Base-by-base conservation (phyloP, 2,329 filamentous ascomycete genomes). In the Stemphylium lycopersici region DNA sequence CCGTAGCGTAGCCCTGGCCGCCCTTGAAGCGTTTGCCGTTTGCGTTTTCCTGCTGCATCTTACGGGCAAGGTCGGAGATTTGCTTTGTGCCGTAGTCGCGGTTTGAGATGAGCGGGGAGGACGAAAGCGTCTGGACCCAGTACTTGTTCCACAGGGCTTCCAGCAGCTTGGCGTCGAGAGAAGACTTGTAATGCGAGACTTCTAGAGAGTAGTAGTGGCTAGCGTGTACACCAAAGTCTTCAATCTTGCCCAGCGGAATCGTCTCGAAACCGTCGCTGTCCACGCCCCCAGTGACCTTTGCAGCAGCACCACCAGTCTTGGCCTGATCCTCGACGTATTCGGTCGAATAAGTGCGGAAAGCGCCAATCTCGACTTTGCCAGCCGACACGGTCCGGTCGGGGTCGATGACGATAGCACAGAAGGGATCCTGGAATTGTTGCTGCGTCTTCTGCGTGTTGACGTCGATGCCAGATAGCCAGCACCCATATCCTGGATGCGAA, bases 91-190 rank as follows among this genome's bases (percentile, higher is more conserved):
- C 89, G 72, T 93, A 99, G 66, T 97, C 93, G 59, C 93, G 90
- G 71, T 96, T 98, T 51, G 91, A 92, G 67, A 96, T 88, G 4
- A 97, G 83, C 18, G 93, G 93, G 65, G 87, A 95, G 67, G 96
- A 91, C 29, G 91, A 96, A 16, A 99, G 84, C 5, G 95, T 99
- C 70, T 96, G 90, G 31, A 97, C 93, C 95, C 92, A 96, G 81
- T 99, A 99, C 77, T 98, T 98, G 80, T 97, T 96, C 95, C 95
- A 98, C 26, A 99, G 81, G 46, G 91, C 84, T 69, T 96, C 91
- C 4, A 99, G 82, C 20, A 99, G 83, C 66, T 92, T 89, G 2
- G 87, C 84, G 77, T 99, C 95, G 24, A 99, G 87, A 0, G 90
- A 89, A 60, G 90, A 95, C 79, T 98, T 98, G 83, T 91, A 99